Evolutionary conservation across 768 basidiomycete genomes (phyloP).

Genomic region (Naganishia antarctica): DNA sequence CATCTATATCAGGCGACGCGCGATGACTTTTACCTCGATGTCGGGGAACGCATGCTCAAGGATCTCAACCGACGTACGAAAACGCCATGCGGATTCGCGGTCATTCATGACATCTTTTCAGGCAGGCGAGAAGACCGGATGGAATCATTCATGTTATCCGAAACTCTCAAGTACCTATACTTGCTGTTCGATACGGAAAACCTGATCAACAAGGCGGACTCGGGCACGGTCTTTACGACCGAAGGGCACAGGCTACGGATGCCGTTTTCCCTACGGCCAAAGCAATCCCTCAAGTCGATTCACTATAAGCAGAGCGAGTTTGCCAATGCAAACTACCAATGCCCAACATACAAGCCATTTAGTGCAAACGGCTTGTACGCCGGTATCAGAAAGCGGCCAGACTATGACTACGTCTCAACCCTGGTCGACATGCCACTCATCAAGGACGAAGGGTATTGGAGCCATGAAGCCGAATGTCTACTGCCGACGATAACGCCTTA

Average conservation of each 20-base stretch:
- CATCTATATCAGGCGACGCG: slow-evolving; percentile 88
- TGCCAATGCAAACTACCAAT: slow-evolving; percentile 44
- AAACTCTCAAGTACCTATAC: slow-evolving; percentile 83
- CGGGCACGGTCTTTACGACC: slow-evolving; percentile 87
- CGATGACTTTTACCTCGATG: slow-evolving; percentile 85
- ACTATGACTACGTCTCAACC: slow-evolving; percentile 74
- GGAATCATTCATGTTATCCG: slow-evolving; percentile 94
- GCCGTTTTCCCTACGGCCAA: slow-evolving; percentile 59
- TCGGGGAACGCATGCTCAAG: slow-evolving; percentile 74
- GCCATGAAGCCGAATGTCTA: slow-evolving; percentile 69
- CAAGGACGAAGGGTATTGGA: slow-evolving; percentile 59
- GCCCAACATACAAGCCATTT: slow-evolving; percentile 59
- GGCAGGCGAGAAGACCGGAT: slow-evolving; percentile 70
- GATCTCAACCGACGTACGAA: slow-evolving; percentile 71
- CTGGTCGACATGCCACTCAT: slow-evolving; percentile 58
- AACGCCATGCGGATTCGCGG: slow-evolving; percentile 79
- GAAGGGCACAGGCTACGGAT: slow-evolving; percentile 85
- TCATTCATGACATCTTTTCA: slow-evolving; percentile 68
- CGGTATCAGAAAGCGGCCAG: slow-evolving; percentile 67
- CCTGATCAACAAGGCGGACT: slow-evolving; percentile 66
- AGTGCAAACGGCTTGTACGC: slow-evolving; percentile 55
- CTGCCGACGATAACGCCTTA: slow-evolving; percentile 63
- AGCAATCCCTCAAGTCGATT: slow-evolving; percentile 51
- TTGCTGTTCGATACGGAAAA: slow-evolving; percentile 86
- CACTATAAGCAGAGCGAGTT: slow-evolving; percentile 17